Percentiles rank a stretch among this genome's conserved stretches.
phyloP scores from a whole-genome alignment of 257 asterid species.

The Solanum lignicaule region DNA sequence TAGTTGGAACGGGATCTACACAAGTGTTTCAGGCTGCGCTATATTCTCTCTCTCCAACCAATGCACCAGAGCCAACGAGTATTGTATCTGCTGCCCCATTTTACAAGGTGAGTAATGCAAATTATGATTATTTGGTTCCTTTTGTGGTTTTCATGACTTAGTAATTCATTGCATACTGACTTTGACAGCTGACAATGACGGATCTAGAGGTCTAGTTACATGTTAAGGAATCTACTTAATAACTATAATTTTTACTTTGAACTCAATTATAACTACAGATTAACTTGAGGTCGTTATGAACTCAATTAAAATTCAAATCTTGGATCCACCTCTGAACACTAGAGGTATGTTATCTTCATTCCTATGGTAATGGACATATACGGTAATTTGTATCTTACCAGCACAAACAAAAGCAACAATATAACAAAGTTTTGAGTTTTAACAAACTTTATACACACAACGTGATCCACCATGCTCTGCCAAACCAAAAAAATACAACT shows the following conservation, averaged over 20 bases:
- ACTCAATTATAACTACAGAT: neutral
- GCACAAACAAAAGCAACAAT: no score
- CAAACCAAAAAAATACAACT: no score
- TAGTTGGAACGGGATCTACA: no score
- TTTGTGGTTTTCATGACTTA: no score
- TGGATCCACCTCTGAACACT: neutral
- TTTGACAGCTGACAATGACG: neutral
- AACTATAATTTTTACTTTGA: neutral
- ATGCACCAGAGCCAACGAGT: slow-evolving; percentile 46
- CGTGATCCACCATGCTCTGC: no score
- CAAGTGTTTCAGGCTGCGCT: slow-evolving; percentile 36
- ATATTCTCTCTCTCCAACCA: slow-evolving; percentile 54
- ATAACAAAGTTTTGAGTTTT: no score
- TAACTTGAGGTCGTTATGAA: neutral
- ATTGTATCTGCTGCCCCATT: slow-evolving; percentile 12
- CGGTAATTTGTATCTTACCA: no score
- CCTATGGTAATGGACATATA: no score
- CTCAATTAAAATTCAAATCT: neutral
- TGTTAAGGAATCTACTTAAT: neutral
- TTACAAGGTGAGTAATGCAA: slow-evolving; percentile 53
- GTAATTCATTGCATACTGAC: neutral
- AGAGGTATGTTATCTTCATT: no score
- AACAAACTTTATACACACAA: no score
- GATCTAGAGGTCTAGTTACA: neutral
- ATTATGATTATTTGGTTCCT: neutral